Conservation (phyloP, 2,329 filamentous ascomycete species). For the Monosporascus sp. region DNA sequence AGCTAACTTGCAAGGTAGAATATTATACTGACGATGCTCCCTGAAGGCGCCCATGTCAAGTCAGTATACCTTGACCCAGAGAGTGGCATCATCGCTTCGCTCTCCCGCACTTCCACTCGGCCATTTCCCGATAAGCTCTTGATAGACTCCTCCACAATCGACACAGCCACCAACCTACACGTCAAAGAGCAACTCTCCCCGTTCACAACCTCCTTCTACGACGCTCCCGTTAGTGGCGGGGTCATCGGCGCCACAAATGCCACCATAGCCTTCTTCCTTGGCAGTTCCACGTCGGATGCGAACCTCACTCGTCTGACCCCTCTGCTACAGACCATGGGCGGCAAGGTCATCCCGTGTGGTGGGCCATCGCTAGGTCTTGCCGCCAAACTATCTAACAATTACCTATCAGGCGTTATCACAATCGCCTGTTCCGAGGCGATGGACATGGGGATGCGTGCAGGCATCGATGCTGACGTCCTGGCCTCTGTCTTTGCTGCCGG, state of each 20-base stretch:
- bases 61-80: conserved; percentile 47
- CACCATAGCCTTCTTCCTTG: conserved; percentile 33
- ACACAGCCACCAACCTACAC: conserved; percentile 46
- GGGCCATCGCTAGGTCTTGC: conserved; percentile 50
- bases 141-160: conserved; percentile 70
- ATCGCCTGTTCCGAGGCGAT: conserved; percentile 54
- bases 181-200: conserved; percentile 12
- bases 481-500: conserved; percentile 20
- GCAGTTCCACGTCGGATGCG: conserved; percentile 21
- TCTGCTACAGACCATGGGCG: conserved; percentile 47
- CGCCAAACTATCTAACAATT: conserved; percentile 58
- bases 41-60: conserved; percentile 62
- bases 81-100: conserved; percentile 43
- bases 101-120: neutral
- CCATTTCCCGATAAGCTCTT: conserved; percentile 39
- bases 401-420: conserved; percentile 52
- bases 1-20: conserved; percentile 38
- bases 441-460: conserved; percentile 54
- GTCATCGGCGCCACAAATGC: conserved; percentile 27
- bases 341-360: conserved; percentile 50
- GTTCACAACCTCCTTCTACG: conserved; percentile 23
- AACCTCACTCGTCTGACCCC: conserved; percentile 37
- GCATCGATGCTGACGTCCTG: conserved; percentile 49
- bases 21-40: conserved; percentile 63
- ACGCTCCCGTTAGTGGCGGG: conserved; percentile 32